Base-by-base conservation (phyloP, 305 asterid species). In the Rubia occidens region DNA sequence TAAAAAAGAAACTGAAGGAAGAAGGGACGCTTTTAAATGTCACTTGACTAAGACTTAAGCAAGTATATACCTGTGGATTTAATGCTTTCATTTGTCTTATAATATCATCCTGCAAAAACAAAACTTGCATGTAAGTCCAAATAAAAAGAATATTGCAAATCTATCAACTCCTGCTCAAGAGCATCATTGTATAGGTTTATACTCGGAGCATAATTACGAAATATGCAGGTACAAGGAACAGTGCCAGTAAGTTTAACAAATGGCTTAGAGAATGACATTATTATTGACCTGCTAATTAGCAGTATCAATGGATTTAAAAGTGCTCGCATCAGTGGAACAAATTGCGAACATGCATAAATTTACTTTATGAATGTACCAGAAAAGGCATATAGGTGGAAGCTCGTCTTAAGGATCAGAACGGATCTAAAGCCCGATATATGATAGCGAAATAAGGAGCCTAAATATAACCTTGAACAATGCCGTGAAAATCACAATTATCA, bases 61-160 rank as follows among this genome's bases (percentile, higher is more conserved):
- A 74, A 43, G 9, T 53, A 53, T 72, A 53, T 81, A 93, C 98
- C 98, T 94, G 99, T 64, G 99, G 99, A 80, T 86, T 94, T 75
- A 94, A 74, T 68, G 84, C 83, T 35, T 69, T 77, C 96, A 90
- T 86, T 74, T 84, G 86, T 47, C 70, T 78, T 69, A 89, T 80
- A 81, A 94, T 86, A 72, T 75, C 87, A 69, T 79, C 96, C 99
- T 90, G 95, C 64, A 60, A 66, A 51, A 67, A 54, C 44, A 29
- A 66, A 51, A 60, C 42, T 35, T 37, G 71, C 32, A 60, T 53
- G 43, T 64, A 76, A 60, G 59, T 53, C 35, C 75, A 0, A 70
- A 63, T 58, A 8, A 71, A 8, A 68, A 53, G 24, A 53, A 17
- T 17, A 53, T 53, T 53, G n/a, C 58, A 53, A n/a, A n/a, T 53